These are phyloP conservation scores for Auxenochlorella pyrenoidosa DNA, from an alignment of 139 green algal species.

Conservation along the genomic window DNA sequence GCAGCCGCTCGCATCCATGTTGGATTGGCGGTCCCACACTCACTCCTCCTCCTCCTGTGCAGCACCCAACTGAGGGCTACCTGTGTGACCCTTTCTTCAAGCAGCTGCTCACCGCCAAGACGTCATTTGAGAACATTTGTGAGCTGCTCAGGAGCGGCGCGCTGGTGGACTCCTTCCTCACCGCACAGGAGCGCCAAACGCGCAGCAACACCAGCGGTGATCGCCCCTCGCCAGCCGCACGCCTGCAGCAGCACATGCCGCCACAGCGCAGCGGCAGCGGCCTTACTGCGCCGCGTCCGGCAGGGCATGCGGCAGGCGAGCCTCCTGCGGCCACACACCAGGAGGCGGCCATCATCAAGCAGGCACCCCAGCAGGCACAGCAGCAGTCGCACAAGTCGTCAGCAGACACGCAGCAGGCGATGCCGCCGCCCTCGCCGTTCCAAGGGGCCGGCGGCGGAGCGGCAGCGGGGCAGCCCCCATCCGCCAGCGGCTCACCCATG, in stretches of 20 bases:
- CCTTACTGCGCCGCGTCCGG: not conserved
- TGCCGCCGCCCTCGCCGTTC: not conserved
- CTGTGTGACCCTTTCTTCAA: not conserved
- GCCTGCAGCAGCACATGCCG: not conserved
- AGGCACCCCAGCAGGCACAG: not conserved
- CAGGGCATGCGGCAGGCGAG: not conserved
- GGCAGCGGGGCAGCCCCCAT: not conserved
- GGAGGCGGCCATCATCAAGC: not conserved
- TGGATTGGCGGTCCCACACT: not conserved
- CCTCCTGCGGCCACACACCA: not conserved
- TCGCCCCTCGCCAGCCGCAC: not conserved
- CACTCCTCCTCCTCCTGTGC: not conserved
- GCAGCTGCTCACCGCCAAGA: not conserved
- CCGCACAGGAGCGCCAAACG: not conserved
- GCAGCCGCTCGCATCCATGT: too few relatives aligned
- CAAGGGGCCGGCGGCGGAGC: not conserved
- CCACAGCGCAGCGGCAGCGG: constrained; percentile 1
- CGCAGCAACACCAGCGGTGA: constrained; percentile 11
- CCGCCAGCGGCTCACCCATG: not conserved
- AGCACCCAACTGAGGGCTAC: constrained; percentile 4
- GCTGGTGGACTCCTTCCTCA: constrained; percentile 10
- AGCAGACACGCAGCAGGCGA: not conserved
- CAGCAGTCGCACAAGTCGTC: constrained; percentile 4
- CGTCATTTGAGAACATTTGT: not conserved
- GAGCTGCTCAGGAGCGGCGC: not conserved